phyloP scores from a whole-genome alignment of 345 rosid genomes.

The Abelmoschus esculentus region DNA sequence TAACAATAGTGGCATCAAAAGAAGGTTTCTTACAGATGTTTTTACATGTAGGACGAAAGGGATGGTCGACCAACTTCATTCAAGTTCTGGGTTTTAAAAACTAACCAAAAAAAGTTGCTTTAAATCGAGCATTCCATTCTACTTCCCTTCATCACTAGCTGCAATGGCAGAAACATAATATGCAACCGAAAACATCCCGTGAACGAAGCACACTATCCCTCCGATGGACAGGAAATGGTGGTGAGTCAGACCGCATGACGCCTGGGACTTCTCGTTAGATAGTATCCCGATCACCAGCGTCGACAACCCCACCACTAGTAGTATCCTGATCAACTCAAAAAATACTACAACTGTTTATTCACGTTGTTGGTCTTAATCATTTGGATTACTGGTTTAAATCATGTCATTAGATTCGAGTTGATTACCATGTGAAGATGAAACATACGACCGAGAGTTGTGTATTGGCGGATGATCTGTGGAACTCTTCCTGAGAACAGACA shows the following conservation, averaged over 20 bases:
- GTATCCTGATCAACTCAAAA: too few relatives aligned
- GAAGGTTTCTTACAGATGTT: too few relatives aligned
- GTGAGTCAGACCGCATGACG: conserved; percentile 79
- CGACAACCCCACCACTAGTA: conserved; percentile 50
- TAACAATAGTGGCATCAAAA: too few relatives aligned
- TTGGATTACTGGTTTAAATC: too few relatives aligned
- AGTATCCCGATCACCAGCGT: conserved; percentile 67
- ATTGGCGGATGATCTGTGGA: conserved; percentile 55
- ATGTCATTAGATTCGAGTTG: too few relatives aligned
- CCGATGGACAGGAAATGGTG: conserved; percentile 84
- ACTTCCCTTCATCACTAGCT: conserved; percentile 43
- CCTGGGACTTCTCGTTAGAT: conserved; percentile 64
- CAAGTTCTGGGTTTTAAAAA: too few relatives aligned
- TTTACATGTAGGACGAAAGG: too few relatives aligned
- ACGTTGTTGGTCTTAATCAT: too few relatives aligned
- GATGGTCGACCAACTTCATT: too few relatives aligned
- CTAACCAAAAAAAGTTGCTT: too few relatives aligned
- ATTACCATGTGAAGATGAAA: conserved; percentile 74
- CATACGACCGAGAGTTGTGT: conserved; percentile 65
- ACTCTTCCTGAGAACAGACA: conserved; percentile 13
- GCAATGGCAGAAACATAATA: conserved; percentile 79
- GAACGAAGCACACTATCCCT: conserved; percentile 82
- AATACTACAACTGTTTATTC: too few relatives aligned
- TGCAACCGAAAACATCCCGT: conserved; percentile 67
- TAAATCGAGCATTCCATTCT: neutral